These are phyloP conservation scores for Rutstroemia sp. DNA, from an alignment of 2,329 filamentous ascomycete species.

Conservation along the genomic window DNA sequence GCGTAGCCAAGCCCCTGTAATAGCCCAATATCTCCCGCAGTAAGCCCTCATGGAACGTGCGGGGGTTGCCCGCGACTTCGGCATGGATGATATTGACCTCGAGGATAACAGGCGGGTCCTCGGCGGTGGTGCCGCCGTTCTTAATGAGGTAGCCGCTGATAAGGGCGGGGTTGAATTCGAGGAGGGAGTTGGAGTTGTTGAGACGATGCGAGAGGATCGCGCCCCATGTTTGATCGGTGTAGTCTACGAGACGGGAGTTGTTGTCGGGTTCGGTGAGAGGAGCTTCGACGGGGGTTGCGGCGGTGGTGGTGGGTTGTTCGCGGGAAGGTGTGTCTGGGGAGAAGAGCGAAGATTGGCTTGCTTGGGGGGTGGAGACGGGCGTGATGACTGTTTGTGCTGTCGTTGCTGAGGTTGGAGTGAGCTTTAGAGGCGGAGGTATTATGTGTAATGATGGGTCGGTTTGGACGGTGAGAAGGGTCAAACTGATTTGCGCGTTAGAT, in stretches of 20 bases:
- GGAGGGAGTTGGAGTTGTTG: constrained; percentile 48
- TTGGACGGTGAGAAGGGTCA: constrained; percentile 58
- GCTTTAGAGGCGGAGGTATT: constrained; percentile 45
- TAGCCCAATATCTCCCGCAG: constrained; percentile 63
- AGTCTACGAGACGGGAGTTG: constrained; percentile 64
- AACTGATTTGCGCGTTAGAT: constrained; percentile 40
- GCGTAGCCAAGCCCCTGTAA: constrained; percentile 60
- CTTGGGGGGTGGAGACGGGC: constrained; percentile 60
- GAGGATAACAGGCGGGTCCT: constrained; percentile 53
- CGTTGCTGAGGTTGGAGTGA: constrained; percentile 35
- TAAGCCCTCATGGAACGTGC: constrained; percentile 48
- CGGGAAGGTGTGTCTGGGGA: constrained; percentile 44
- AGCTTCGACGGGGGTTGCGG: constrained; percentile 33
- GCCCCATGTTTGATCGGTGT: constrained; percentile 70
- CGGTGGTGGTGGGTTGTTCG: constrained; percentile 15
- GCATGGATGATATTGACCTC: constrained; percentile 57
- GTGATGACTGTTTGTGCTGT: constrained; percentile 42
- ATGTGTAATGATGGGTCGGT: constrained; percentile 57
- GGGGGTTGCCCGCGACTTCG: constrained; percentile 32
- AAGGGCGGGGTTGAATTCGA: constrained; percentile 49
- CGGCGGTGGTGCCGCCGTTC: constrained; percentile 45
- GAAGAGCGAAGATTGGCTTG: constrained; percentile 39
- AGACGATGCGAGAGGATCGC: constrained; percentile 61
- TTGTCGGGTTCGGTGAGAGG: constrained; percentile 44
- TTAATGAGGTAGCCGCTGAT: constrained; percentile 61